These are phyloP conservation scores for Hypoxylon fuscum DNA, from an alignment of 495 filamentous ascomycete genomes.

Conservation along the genomic window DNA sequence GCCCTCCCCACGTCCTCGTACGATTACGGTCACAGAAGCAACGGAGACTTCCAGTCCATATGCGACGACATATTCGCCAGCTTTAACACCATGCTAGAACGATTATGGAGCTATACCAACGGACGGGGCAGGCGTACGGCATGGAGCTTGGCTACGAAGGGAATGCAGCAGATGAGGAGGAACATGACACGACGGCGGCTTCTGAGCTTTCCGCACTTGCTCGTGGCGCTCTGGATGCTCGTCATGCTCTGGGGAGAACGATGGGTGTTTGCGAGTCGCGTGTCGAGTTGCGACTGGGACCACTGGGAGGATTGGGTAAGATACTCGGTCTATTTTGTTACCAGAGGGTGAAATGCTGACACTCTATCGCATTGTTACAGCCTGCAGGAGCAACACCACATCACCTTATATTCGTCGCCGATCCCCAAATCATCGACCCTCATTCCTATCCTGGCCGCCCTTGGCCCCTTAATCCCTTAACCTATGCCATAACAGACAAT, in stretches of 20 bases:
- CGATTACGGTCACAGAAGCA: slow-evolving; percentile 31
- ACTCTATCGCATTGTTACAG: slow-evolving; percentile 53
- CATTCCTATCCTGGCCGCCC: slow-evolving; percentile 96
- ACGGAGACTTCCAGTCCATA: slow-evolving; percentile 40
- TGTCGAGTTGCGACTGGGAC: slow-evolving; percentile 81
- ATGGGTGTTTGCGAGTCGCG: slow-evolving; percentile 71
- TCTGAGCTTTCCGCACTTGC: slow-evolving; percentile 68
- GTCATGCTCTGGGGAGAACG: slow-evolving; percentile 89
- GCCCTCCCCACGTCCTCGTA: slow-evolving; percentile 27
- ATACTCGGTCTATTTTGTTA: too few species aligned
- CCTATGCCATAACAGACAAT: slow-evolving; percentile 83
- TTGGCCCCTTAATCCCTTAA: slow-evolving; percentile 83
- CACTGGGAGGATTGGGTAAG: slow-evolving; percentile 94
- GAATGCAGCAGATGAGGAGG: slow-evolving; percentile 44
- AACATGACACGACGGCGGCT: slow-evolving; percentile 57
- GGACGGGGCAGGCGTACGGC: slow-evolving; percentile 48
- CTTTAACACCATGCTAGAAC: slow-evolving; percentile 31
- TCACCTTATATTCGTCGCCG: slow-evolving; percentile 86
- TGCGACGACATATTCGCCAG: slow-evolving; percentile 44
- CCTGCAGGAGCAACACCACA: slow-evolving; percentile 80
- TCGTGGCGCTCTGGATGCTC: slow-evolving; percentile 78
- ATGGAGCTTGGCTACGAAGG: slow-evolving; percentile 36
- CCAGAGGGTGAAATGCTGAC: slow-evolving; percentile 23
- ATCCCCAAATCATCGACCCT: slow-evolving; percentile 97
- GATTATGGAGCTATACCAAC: slow-evolving; percentile 46